These are phyloP conservation scores for Parathielavia hyrcaniae DNA, from an alignment of 495 filamentous ascomycete genomes.

Conservation along the genomic window DNA sequence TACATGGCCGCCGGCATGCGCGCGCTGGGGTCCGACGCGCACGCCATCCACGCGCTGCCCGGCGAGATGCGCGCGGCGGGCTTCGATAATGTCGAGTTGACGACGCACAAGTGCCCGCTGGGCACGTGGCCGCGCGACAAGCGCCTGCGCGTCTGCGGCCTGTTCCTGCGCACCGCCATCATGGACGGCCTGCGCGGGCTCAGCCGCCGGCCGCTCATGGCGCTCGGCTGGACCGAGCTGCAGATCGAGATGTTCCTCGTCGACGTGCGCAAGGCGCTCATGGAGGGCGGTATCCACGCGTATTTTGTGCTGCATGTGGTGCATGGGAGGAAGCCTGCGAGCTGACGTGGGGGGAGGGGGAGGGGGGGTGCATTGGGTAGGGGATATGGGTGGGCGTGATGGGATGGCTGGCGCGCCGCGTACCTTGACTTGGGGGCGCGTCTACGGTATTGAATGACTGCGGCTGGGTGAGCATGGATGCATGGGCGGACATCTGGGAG, in stretches of 20 bases:
- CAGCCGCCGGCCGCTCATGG: slow-evolving; percentile 26
- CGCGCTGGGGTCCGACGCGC: slow-evolving; percentile 26
- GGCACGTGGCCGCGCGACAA: slow-evolving; percentile 34
- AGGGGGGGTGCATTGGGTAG: too few species aligned
- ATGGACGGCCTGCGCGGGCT: slow-evolving; percentile 37
- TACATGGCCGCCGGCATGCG: slow-evolving; percentile 29
- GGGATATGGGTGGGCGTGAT: too few species aligned
- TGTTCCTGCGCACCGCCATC: slow-evolving; percentile 32
- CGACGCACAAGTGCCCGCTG: slow-evolving; percentile 31
- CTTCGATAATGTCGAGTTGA: slow-evolving; percentile 25
- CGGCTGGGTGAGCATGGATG: too few species aligned
- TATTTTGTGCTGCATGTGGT: slow-evolving; percentile 32
- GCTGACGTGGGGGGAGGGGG: too few species aligned
- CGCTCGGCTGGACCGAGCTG: slow-evolving; percentile 33
- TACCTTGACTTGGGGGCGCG: too few species aligned
- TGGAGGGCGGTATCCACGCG: slow-evolving; percentile 29
- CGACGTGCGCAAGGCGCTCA: slow-evolving; percentile 34
- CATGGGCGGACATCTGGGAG: too few species aligned
- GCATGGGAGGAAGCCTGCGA: slow-evolving; percentile 31
- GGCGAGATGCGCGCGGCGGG: slow-evolving; percentile 27
- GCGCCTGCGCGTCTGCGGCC: slow-evolving; percentile 30
- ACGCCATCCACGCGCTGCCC: slow-evolving; percentile 20
- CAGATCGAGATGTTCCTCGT: slow-evolving; percentile 40
- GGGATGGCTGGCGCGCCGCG: too few species aligned
- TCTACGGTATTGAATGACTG: too few species aligned